Base-by-base conservation (phyloP, 768 basidiomycete genomes). In the Tulasnella sp. region DNA sequence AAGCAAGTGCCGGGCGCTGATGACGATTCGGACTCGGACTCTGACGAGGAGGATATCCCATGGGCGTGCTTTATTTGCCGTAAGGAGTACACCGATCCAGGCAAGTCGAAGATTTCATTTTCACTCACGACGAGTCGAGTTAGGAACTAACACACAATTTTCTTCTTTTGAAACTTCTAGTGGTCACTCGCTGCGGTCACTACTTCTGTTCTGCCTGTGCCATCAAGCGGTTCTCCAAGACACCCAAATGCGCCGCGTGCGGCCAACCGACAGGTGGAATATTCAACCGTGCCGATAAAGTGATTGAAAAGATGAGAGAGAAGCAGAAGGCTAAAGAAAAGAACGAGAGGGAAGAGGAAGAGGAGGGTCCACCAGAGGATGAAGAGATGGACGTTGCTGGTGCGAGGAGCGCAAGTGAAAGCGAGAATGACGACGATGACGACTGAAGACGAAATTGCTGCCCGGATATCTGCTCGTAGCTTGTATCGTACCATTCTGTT, bases 61-160 rank as follows among this genome's bases (percentile, higher is more conserved):
- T 99, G 99, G 84, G 97, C 98, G n/a, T 99, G 98, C 85, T 88
- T 98, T 82, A 92, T 99, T 80, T 98, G 98, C 84, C 91, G 97
- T 78, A 92, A 98, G 82, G 92, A 91, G 75, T 99, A 96, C 85
- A 96, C 92, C 16, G 95, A 98, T 81, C 97, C 98, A 77, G 23
- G 79, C 79, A 37, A 23, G 79, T 73, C 5, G 5, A 57, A 13
- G 32, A 32, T 76, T 26, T 37, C 1, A 48, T 32, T 7, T n/a
- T 5, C 29, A 23, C 32, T 73, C 15, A 3, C 20, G 23, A 77
- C 9, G 5, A 11, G 2, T 40, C 42, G 20, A 73, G 5, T 70
- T 39, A n/a, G 11, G 23, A 46, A 46, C 73, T 44, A 51, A 74
- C 37, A 23, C n/a, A n/a, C n/a, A n/a, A n/a, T n/a, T 7, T 39